phyloP scores from a whole-genome alignment of 2,329 filamentous ascomycete species.

The Beauveria sp. region DNA sequence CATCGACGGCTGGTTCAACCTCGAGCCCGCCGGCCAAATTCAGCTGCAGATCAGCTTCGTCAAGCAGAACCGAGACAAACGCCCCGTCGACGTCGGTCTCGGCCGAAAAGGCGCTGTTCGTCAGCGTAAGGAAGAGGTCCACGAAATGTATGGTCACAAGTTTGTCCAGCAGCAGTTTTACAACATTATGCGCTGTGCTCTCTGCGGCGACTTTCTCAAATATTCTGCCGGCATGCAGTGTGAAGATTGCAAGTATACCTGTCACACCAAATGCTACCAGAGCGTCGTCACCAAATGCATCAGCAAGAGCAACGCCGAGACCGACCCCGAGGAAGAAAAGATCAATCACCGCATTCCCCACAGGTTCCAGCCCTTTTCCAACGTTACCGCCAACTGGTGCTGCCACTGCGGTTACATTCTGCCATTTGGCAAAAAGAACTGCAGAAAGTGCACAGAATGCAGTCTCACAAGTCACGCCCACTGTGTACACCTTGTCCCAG shows the following conservation, averaged over 20 bases:
- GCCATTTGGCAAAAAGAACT: conserved; percentile 91
- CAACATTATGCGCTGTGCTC: conserved; percentile 99
- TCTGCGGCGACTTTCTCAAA: conserved; percentile 97
- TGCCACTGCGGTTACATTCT: conserved; percentile 97
- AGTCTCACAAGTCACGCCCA: conserved; percentile 81
- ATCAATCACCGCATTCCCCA: conserved; percentile 99
- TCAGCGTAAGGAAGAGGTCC: conserved; percentile 94
- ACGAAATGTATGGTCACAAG: conserved; percentile 99
- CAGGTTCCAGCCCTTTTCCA: conserved; percentile 92
- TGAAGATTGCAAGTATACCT: conserved; percentile 98
- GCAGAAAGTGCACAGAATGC: conserved; percentile 88
- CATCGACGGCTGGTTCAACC: conserved; percentile 93
- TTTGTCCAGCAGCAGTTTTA: conserved; percentile 98
- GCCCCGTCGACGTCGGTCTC: conserved; percentile 80
- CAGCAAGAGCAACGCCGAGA: conserved; percentile 97
- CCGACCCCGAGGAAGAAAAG: conserved; percentile 97
- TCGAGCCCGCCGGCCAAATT: conserved; percentile 89
- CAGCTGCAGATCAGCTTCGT: conserved; percentile 86
- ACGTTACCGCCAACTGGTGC: conserved; percentile 98
- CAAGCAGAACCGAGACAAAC: conserved; percentile 79
- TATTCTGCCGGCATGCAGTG: conserved; percentile 99
- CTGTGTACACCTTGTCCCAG: conserved; percentile 91
- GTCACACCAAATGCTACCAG: conserved; percentile 92
- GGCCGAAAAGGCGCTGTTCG: conserved; percentile 93
- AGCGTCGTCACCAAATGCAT: conserved; percentile 99